Percentiles rank a stretch among this genome's conserved stretches.
Conservation (phyloP, 805 yeast species). For the Starmerella riodocensis region DNA sequence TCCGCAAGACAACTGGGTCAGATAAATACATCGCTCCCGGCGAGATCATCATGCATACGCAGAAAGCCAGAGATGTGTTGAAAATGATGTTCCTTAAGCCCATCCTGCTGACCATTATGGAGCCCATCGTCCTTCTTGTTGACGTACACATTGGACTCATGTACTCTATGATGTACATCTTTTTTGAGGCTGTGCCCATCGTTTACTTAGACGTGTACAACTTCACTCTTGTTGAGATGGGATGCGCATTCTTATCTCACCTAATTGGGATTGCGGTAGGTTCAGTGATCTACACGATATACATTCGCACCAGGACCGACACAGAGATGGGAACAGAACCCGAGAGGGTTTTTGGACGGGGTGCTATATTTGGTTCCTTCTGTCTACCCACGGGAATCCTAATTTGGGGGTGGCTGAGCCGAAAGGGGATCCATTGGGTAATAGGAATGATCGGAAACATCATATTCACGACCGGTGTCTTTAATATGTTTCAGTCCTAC, state of each 20-base stretch:
- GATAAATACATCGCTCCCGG: slow-evolving; percentile 11
- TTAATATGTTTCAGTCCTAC: slow-evolving; percentile 39
- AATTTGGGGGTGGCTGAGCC: slow-evolving; percentile 47
- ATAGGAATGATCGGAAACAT: slow-evolving; percentile 36
- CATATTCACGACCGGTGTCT: slow-evolving; percentile 32
- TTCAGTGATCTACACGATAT: slow-evolving; percentile 12
- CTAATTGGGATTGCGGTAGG: slow-evolving; percentile 36
- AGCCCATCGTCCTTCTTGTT: slow-evolving; percentile 44
- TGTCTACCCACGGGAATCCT: slow-evolving; percentile 40
- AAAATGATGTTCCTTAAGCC: slow-evolving; percentile 28
- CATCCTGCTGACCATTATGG: slow-evolving; percentile 33
- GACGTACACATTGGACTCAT: slow-evolving; percentile 39
- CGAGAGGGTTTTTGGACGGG: slow-evolving; percentile 8
- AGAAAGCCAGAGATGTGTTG: slow-evolving; percentile 3
- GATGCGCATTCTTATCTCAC: slow-evolving; percentile 37
- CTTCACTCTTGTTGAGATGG: slow-evolving; percentile 37
- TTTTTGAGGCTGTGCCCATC: slow-evolving; percentile 51
- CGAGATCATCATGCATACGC: slow-evolving; percentile 10
- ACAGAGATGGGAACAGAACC: slow-evolving; percentile 3
- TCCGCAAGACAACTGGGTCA: slow-evolving; percentile 33
- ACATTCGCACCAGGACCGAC: slow-evolving; percentile 3
- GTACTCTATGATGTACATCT: slow-evolving; percentile 42
- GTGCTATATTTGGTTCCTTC: slow-evolving; percentile 32
- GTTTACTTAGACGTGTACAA: slow-evolving; percentile 35
- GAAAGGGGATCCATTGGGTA: slow-evolving; percentile 38